Evolutionary conservation across 2,329 filamentous ascomycete genomes (phyloP).

Genomic region (Cercospora nicotianae): DNA sequence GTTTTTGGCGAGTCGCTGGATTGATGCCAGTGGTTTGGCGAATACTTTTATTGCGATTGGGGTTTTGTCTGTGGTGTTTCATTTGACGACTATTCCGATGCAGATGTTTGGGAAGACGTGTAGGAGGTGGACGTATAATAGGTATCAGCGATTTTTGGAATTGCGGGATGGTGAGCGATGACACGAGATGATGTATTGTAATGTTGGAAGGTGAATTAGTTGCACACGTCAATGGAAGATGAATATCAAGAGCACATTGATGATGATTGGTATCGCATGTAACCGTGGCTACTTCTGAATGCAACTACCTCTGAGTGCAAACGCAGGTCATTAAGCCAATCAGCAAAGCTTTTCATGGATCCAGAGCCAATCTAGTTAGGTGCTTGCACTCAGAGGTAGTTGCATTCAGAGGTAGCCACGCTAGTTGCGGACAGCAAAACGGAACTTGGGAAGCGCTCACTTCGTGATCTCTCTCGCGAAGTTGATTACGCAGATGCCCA

Average conservation of each 20-base stretch:
- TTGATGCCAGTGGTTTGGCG: constrained; percentile 48
- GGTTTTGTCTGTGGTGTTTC: constrained; percentile 53
- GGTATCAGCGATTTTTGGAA: constrained; percentile 30
- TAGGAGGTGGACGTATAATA: constrained; percentile 48
- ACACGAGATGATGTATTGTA: constrained; percentile 1
- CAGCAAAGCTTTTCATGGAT: no score
- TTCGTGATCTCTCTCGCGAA: no score
- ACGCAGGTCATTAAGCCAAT: no score
- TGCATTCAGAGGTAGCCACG: no score
- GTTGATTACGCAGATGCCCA: no score
- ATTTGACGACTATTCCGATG: constrained; percentile 56
- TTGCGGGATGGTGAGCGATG: constrained; percentile 30
- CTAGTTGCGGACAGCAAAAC: no score
- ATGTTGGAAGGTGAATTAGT: background rate
- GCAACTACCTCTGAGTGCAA: no score
- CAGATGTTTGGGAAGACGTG: constrained; percentile 55
- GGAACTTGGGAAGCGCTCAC: no score
- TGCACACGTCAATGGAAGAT: background rate
- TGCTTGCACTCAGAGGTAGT: no score
- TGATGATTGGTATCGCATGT: background rate
- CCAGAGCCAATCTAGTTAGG: no score
- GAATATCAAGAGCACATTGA: background rate
- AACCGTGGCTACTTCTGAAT: no score
- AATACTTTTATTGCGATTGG: constrained; percentile 56
- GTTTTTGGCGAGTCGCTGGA: constrained; percentile 49